These are phyloP conservation scores for Kentomonas sorsogonicus DNA, from an alignment of 208 protist genomes.

Conservation along the genomic window DNA sequence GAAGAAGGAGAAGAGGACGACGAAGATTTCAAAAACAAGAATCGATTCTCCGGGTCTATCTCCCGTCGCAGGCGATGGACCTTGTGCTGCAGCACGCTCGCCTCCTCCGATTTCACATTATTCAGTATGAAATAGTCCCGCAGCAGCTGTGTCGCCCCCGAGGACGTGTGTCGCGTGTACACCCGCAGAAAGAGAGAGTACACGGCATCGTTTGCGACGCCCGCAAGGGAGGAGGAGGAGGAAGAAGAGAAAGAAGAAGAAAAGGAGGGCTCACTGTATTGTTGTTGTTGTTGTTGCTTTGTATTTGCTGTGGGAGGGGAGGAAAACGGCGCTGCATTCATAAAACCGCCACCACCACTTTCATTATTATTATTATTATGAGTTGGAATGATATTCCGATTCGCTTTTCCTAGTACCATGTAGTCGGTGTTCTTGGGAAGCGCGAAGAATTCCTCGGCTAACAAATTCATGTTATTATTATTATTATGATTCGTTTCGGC, in stretches of 20 bases:
- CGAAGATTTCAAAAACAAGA: too few species aligned
- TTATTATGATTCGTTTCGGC: neutral
- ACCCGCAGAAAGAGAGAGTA: too few species aligned
- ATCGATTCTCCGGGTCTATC: constrained; percentile 61
- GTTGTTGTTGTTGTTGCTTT: neutral
- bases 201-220: too few species aligned
- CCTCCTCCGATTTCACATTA: constrained; percentile 52
- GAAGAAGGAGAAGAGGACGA: too few species aligned
- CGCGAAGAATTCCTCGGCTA: constrained; percentile 66
- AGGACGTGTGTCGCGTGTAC: constrained; percentile 47
- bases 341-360: neutral
- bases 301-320: neutral
- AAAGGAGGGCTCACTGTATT: neutral
- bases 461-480: constrained; percentile 4
- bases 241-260: too few species aligned
- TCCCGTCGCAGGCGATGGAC: constrained; percentile 78
- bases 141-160: constrained; percentile 58
- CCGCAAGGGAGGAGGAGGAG: too few species aligned
- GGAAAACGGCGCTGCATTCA: neutral
- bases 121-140: constrained; percentile 79
- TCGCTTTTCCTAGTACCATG: neutral
- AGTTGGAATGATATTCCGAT: constrained; percentile 11
- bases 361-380: constrained; percentile 52
- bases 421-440: constrained; percentile 53
- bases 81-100: constrained; percentile 81